phyloP scores from a whole-genome alignment of 1,139 yeast species.

The Hyphopichia buzzinii region DNA sequence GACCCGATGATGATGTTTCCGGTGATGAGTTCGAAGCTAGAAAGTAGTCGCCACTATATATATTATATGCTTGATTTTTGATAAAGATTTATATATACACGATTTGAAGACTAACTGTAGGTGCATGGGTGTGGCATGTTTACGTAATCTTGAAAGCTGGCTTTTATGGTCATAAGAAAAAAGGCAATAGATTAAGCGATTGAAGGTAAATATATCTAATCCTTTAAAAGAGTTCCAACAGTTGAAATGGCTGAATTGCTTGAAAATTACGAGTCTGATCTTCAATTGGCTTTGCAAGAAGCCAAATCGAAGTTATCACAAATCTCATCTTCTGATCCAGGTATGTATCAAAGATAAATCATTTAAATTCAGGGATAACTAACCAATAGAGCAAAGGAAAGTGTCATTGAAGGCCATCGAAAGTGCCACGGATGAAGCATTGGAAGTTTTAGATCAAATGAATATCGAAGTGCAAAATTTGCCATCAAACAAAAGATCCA shows the following conservation, averaged over 20 bases:
- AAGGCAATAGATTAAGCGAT: no score
- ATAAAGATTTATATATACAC: no score
- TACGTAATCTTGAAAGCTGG: no score
- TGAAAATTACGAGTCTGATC: conserved; percentile 69
- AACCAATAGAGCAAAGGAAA: conserved; percentile 42
- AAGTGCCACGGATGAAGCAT: conserved; percentile 71
- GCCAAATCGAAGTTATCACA: conserved; percentile 65
- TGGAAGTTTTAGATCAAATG: conserved; percentile 79
- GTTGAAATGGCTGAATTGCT: conserved; percentile 64
- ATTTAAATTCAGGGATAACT: neutral
- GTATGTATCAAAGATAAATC: conserved; percentile 29
- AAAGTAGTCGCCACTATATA: conserved; percentile 8
- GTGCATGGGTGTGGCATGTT: no score
- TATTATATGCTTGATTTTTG: no score
- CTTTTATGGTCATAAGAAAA: no score
- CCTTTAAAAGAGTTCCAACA: no score
- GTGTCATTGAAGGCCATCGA: conserved; percentile 59
- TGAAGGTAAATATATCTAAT: no score
- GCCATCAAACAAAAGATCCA: conserved; percentile 67
- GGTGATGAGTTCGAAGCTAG: conserved; percentile 62
- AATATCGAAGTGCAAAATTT: conserved; percentile 76
- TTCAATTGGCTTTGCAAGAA: conserved; percentile 68
- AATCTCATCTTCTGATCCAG: conserved; percentile 51
- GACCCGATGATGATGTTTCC: conserved; percentile 39
- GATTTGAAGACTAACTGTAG: no score